These are phyloP conservation scores for Saccharomycopsis malanga DNA, from an alignment of 805 yeast species.

Conservation along the genomic window DNA sequence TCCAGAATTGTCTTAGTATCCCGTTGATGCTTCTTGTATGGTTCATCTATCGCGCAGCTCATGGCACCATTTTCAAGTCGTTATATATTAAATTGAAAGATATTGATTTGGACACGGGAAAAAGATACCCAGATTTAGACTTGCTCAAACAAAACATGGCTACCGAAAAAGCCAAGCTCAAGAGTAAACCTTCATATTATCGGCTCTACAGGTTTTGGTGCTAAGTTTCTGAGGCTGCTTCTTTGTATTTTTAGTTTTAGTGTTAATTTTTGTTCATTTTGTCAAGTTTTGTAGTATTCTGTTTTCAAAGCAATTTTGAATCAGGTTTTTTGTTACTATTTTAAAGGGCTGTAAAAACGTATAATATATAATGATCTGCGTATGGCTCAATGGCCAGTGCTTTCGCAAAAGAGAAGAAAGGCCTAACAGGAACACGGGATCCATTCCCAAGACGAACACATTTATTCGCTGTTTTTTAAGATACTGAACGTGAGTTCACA, in stretches of 20 bases:
- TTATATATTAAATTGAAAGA: constrained; percentile 34
- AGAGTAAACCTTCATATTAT: constrained; percentile 29
- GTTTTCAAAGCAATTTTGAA: too few relatives aligned
- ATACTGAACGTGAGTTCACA: too few relatives aligned
- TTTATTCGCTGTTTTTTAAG: too few relatives aligned
- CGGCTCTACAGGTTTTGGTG: constrained; percentile 33
- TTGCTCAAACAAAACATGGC: constrained; percentile 22
- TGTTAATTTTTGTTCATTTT: neutral
- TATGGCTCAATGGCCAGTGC: too few relatives aligned
- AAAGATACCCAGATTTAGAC: constrained; percentile 34
- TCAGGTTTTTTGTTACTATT: too few relatives aligned
- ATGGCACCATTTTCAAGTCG: constrained; percentile 28
- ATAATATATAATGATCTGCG: too few relatives aligned
- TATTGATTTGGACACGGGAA: constrained; percentile 40
- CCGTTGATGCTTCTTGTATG: constrained; percentile 40
- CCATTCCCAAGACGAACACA: too few relatives aligned
- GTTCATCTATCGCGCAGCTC: constrained; percentile 41
- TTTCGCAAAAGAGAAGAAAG: too few relatives aligned
- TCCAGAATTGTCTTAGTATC: constrained; percentile 44
- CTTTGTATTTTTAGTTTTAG: neutral
- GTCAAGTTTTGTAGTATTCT: neutral
- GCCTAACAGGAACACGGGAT: too few relatives aligned
- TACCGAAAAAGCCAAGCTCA: constrained; percentile 28
- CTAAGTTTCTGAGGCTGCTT: constrained; percentile 21
- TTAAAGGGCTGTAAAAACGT: too few relatives aligned